phyloP scores from a whole-genome alignment of 1,284 basidiomycete genomes.

The Heimioporus punctisporus region DNA sequence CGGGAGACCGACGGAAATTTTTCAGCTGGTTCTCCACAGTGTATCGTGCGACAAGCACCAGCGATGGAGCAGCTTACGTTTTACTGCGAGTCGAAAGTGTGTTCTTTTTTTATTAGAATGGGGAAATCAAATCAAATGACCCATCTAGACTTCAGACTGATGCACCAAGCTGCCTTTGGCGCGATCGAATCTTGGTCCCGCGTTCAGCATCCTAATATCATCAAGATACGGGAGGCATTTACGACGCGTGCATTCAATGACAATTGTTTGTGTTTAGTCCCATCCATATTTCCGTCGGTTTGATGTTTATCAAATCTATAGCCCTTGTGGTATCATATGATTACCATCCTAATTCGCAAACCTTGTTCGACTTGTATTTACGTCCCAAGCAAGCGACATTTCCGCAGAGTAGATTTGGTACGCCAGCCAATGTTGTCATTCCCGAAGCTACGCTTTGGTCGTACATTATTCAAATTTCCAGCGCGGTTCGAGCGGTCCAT shows the following conservation, averaged over 20 bases:
- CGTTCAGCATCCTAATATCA: constrained; percentile 88
- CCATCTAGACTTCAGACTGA: constrained; percentile 78
- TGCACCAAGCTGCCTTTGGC: constrained; percentile 81
- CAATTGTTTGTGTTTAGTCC: constrained; percentile 65
- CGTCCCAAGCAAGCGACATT: constrained; percentile 50
- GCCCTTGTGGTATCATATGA: constrained; percentile 94
- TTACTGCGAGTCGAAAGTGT: constrained; percentile 88
- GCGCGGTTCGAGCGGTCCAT: constrained; percentile 88
- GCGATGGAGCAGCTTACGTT: constrained; percentile 81
- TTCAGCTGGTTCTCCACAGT: constrained; percentile 80
- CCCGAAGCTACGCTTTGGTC: constrained; percentile 94
- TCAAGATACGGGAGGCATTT: constrained; percentile 91
- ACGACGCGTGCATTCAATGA: constrained; percentile 95
- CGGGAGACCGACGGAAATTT: constrained; percentile 65
- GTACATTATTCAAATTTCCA: constrained; percentile 91
- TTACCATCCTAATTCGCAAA: constrained; percentile 87
- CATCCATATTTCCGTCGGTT: constrained; percentile 3
- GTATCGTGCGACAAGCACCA: constrained; percentile 81
- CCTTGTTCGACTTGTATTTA: constrained; percentile 75
- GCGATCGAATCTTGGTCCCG: constrained; percentile 89
- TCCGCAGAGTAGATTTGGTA: constrained; percentile 46
- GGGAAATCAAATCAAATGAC: constrained; percentile 8
- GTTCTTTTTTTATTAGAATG: constrained; percentile 25
- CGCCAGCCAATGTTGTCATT: constrained; percentile 38
- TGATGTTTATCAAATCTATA: constrained; percentile 34